Base-by-base conservation (phyloP, 192 early-diverging fungal species). In the Podila epigama region DNA sequence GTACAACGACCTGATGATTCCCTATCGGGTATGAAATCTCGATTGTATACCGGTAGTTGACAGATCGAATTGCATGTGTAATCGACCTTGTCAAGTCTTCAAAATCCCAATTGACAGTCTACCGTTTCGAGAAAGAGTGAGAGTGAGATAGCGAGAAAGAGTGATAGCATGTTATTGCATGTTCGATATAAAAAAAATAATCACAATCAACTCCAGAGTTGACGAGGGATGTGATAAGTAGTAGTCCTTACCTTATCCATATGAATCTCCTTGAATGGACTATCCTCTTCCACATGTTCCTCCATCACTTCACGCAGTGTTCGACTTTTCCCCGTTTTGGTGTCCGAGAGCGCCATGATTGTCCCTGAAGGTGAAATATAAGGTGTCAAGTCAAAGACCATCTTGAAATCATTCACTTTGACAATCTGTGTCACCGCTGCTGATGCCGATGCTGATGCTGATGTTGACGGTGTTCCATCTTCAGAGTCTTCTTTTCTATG, bases 51-150 rank as follows among this genome's bases (percentile, higher is more conserved):
- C 54, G 58, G 41, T 70, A 82, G 18, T 68, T 68, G 8, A 79
- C 53, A 36, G 59, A 69, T 27, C 75, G 66, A 27, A 82, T 79
- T 5, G 63, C 63, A 7, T 69, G 54, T 9, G 71, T 72, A 12
- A 82, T 79, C 5, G 63, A 58, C 53, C 66, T 73, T 44, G 77
- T 79, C 44, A 82, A 37, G 16, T 68, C 42, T 36, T 79, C 70
- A 55, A 75, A 82, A 16, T 82, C 75, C 75, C 75, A 82, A 27
- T 52, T 65, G 39, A 63, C 58, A 68, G 59, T 77, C 63, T 71
- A 60, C 55, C 5, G 8, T 29, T 4, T 29, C 32, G 20, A 28
- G 27, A 22, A 22, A 9, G 52, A 54, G 54, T 37, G 48, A 55
- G 18, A 9, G 22, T 10, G 10, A 51, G 48, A 41, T 16, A 16